Evolutionary conservation across 192 early-diverging fungal species (phyloP), one percentile per base, ranked within the genome.

Genomic region (Umbelopsis isabellina): DNA sequence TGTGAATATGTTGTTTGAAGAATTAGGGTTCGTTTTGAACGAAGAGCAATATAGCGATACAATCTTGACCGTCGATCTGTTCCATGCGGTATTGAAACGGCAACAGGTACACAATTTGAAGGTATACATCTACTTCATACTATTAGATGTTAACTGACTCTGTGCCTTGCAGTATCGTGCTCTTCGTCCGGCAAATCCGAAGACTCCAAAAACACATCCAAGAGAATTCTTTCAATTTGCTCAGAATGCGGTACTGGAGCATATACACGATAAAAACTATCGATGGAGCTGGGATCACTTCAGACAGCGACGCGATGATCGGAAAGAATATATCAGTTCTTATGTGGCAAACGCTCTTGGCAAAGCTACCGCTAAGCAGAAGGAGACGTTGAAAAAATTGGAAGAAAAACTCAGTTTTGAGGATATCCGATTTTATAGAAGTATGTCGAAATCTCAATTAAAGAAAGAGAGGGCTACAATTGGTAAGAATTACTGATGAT

Each of bases 401-500:
- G 91, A 94, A 68, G 72, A 82, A 33, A 79, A 78, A 46, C 85
- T 94, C 1, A 85, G 86, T 0, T 93, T 86, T 77, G 86, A 93
- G 48, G 94, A 95, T 74, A 91, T 95, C 67, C 82, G 89, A 53
- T 83, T 88, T 52, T 94, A 93, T 67, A 77, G 92, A 13, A 84
- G 85, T 8, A 82, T 88, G 30, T 90, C 91, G 0, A 85, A 87
- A 49, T 79, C 84, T 33, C 78, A 84, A 52, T 72, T 93, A 37
- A 77, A 87, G 44, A 88, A 86, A 75, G 86, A 90, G 66, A 80
- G 82, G 72, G 80, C 85, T 30, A 37, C 79, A 48, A 82, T 89
- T 27, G 64, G 72, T 74, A 74, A 68, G 25, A 20, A 12, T 21
- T 30, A 3, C 15, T 33, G 3, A 23, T 23, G 22, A n/a, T 61